Evolutionary conservation across 2,329 filamentous ascomycete genomes (phyloP).

Genomic region (Penicillium aurantiogriseum): DNA sequence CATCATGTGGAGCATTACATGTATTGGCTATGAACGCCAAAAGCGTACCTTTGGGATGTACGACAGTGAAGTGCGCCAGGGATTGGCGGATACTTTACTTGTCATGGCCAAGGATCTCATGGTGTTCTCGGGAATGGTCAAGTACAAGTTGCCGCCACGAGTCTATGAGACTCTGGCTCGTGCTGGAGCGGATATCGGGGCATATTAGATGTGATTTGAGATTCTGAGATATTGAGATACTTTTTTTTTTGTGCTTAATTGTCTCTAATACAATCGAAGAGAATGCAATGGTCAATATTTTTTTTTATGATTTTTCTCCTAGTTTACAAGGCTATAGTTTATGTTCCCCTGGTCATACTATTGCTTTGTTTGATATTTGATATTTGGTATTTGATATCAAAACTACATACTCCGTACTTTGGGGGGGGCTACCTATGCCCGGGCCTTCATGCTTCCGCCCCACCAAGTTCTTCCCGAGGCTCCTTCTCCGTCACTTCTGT

Average conservation of each 20-base stretch:
- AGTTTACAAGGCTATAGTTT: background rate
- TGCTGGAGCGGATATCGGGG: conserved; percentile 66
- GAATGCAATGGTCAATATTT: background rate
- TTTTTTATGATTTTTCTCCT: too few relatives aligned
- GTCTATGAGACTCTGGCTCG: conserved; percentile 85
- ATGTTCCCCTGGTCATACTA: background rate
- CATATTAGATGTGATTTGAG: conserved; percentile 29
- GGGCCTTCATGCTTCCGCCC: conserved; percentile 1
- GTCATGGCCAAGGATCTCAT: conserved; percentile 86
- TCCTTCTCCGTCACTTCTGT: background rate
- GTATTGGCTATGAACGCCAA: conserved; percentile 76
- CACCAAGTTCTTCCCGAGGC: background rate
- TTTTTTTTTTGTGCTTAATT: background rate
- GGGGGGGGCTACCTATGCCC: background rate
- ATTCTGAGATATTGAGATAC: background rate
- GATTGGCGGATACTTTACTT: conserved; percentile 67
- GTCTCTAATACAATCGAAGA: background rate
- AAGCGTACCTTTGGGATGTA: conserved; percentile 69
- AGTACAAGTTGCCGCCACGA: conserved; percentile 82
- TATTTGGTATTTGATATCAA: too few relatives aligned
- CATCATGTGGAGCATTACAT: conserved; percentile 88
- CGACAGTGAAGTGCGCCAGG: conserved; percentile 52
- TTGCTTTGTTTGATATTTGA: background rate
- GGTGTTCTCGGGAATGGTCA: conserved; percentile 88
- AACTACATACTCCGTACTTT: too few relatives aligned